A percentile compares a stretch with the other conserved stretches of the same genome.
These are phyloP conservation scores for Hemisphaericaspora subhashii DNA, from an alignment of 1,139 yeast genomes.

Conservation along the genomic window DNA sequence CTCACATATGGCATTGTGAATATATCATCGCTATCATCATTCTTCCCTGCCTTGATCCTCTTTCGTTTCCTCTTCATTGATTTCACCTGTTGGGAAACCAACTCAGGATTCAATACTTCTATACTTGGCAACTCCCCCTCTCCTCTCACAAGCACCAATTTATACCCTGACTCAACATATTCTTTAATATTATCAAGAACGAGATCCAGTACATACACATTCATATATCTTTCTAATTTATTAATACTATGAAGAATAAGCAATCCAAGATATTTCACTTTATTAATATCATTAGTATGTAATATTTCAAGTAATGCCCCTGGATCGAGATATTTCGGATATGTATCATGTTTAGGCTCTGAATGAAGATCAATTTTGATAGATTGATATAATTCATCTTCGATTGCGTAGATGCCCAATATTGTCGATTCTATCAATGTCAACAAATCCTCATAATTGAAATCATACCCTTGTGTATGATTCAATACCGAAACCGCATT, in stretches of 20 bases:
- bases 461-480: constrained; percentile 22
- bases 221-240: constrained; percentile 34
- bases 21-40: constrained; percentile 6
- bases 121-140: constrained; percentile 52
- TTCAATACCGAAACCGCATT: constrained; percentile 38
- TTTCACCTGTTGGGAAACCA: constrained; percentile 17
- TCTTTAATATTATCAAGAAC: constrained; percentile 12
- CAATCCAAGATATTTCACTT: constrained; percentile 36
- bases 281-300: background rate
- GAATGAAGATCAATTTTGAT: constrained; percentile 7
- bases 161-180: constrained; percentile 21
- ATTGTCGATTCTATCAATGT: constrained; percentile 54
- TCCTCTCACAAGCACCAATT: constrained; percentile 59
- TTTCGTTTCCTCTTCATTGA: constrained; percentile 13
- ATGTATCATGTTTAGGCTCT: background rate
- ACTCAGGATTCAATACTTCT: constrained; percentile 31
- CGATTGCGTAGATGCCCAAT: constrained; percentile 46
- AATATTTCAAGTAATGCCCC: constrained; percentile 1
- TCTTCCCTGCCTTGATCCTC: no score
- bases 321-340: constrained; percentile 8
- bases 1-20: constrained; percentile 50
- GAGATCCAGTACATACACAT: constrained; percentile 57
- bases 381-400: constrained; percentile 18
- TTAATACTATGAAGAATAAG: constrained; percentile 68
- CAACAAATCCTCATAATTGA: constrained; percentile 39